Evolutionary conservation across 768 basidiomycete genomes (phyloP).

Genomic region (Dioszegia aurantiaca): DNA sequence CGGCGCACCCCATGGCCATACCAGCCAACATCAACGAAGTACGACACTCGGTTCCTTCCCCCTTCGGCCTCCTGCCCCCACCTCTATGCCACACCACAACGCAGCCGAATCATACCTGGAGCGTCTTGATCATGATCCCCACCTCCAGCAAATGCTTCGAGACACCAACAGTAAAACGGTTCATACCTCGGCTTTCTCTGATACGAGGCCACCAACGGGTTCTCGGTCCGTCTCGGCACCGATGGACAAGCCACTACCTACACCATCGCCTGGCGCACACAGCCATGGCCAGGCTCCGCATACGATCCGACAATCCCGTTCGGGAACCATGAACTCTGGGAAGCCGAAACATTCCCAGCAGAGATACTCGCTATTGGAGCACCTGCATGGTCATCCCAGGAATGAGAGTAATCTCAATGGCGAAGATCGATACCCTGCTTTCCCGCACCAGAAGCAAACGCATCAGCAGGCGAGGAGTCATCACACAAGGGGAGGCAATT

Average conservation of each 20-base stretch:
- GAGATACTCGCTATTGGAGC: slow-evolving; percentile 29
- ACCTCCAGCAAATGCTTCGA: slow-evolving; percentile 62
- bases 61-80: slow-evolving; percentile 16
- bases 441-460: slow-evolving; percentile 25
- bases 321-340: slow-evolving; percentile 4
- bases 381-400: slow-evolving; percentile 25
- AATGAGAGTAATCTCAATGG: slow-evolving; percentile 23
- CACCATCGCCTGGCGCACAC: slow-evolving; percentile 23
- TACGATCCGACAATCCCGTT: slow-evolving; percentile 11
- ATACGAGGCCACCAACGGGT: slow-evolving; percentile 3
- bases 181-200: slow-evolving; percentile 32
- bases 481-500: slow-evolving; percentile 26
- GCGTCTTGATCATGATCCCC: slow-evolving; percentile 79
- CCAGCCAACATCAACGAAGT: slow-evolving; percentile 2
- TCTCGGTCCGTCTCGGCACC: slow-evolving; percentile 12
- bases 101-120: slow-evolving; percentile 54
- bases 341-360: slow-evolving; percentile 3
- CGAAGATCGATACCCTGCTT: slow-evolving; percentile 44
- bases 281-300: slow-evolving; percentile 12
- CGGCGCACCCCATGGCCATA: too few species aligned
- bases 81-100: slow-evolving; percentile 19
- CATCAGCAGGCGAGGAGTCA: too few species aligned
- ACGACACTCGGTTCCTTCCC: slow-evolving; percentile 1
- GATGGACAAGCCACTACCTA: slow-evolving; percentile 47
- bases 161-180: slow-evolving; percentile 39